Conservation (phyloP, 2,329 filamentous ascomycete species). For the Phoma sp. region DNA sequence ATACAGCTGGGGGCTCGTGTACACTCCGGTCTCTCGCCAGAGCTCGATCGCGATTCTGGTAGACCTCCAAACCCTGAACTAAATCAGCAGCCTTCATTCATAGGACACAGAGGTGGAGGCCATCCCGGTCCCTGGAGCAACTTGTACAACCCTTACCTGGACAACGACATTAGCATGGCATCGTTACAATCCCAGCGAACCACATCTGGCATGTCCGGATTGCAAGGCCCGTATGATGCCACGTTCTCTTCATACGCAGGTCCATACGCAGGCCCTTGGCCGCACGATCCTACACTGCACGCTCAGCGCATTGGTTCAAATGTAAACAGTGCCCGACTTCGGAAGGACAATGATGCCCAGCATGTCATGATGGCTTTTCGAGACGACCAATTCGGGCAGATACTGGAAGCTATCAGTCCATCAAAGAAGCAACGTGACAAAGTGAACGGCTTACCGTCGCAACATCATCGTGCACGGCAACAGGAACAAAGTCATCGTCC, state of each 20-base stretch:
- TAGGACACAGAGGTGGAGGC: slow-evolving; percentile 9
- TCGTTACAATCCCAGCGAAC: slow-evolving; percentile 19
- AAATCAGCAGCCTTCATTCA: slow-evolving; percentile 17
- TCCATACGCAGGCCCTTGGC: slow-evolving; percentile 15
- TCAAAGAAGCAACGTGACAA: slow-evolving; percentile 65
- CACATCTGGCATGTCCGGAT: slow-evolving; percentile 2
- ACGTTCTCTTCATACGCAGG: slow-evolving; percentile 3
- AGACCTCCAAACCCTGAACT: slow-evolving; percentile 24
- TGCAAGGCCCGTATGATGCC: slow-evolving; percentile 1
- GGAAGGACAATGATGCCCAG: slow-evolving; percentile 16
- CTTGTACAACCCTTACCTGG: slow-evolving; percentile 12
- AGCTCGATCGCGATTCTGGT: slow-evolving; percentile 12
- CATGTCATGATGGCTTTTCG: slow-evolving; percentile 28
- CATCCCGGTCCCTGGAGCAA: slow-evolving; percentile 26
- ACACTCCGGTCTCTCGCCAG: slow-evolving; percentile 20
- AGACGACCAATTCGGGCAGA: slow-evolving; percentile 39
- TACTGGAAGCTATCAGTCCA: slow-evolving; percentile 34
- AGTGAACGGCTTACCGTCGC: not conserved
- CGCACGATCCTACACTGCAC: not conserved
- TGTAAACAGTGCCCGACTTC: slow-evolving; percentile 8
- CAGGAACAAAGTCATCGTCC: slow-evolving; percentile 16
- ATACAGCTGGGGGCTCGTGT: slow-evolving; percentile 5
- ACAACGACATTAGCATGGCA: slow-evolving; percentile 29
- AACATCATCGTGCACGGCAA: slow-evolving; percentile 2
- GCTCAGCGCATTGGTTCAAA: not conserved